Base-by-base conservation (phyloP, 495 filamentous ascomycete genomes). In the Neurospora sp. region DNA sequence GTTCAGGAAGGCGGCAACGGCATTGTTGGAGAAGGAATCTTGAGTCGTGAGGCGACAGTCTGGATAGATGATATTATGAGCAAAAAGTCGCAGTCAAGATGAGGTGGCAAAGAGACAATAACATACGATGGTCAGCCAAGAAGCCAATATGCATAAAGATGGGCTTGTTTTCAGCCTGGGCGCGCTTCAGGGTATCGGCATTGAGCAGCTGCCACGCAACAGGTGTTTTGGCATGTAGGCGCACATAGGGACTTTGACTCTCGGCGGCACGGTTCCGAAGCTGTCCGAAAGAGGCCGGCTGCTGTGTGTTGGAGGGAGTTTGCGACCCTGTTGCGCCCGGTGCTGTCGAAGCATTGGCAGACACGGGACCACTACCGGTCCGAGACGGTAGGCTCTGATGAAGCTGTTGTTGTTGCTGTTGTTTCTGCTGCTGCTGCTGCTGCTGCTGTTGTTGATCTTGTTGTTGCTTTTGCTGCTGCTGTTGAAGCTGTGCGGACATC, bases 61-160 rank as follows among this genome's bases (percentile, higher is more conserved):
- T 95, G 74, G 31, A 68, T 16, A 27, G 17, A 17, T 27, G 20
- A 9, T 7, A 12, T n/a, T 14, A 17, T 41, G 12, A 65, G 68
- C 68, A 69, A 31, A 31, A 17, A 14, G 37, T 12, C n/a, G 68
- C 68, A 69, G 27, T 14, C 35, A 27, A 42, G 9, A 6, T 9
- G 9, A 39, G 70, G 74, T 6, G 69, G 48, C 10, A 22, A 75
- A 4, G 8, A 40, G 8, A 48, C 10, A 35, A 70, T 38, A 48
- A 81, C 90, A 76, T 82, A 96, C 94, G 96, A 81, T 99, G 96
- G 83, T 96, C 98, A 40, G 96, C 94, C 3, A 92, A 91, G 82
- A 97, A 98, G 35, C 96, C 96, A 78, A 98, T 97, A 79, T 94
- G 97, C 71, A 98, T 86, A 79, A 98, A 98, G 41, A 99, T 88